These are phyloP conservation scores for Fusarium sp. DNA, from an alignment of 2,329 filamentous ascomycete species.

Conservation along the genomic window DNA sequence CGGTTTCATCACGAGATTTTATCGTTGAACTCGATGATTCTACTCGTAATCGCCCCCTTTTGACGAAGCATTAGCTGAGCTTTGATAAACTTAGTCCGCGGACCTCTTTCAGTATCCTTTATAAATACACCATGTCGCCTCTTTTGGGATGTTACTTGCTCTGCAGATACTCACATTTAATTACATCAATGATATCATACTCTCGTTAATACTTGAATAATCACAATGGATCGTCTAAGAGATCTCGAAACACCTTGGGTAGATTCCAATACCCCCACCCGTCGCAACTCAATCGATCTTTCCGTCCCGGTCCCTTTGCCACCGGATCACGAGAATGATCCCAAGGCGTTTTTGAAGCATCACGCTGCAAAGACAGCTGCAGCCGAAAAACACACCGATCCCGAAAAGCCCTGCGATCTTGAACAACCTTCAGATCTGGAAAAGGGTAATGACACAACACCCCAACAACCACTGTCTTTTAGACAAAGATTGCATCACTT, in stretches of 20 bases:
- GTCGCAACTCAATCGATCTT: conserved; percentile 39
- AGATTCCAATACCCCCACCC: conserved; percentile 44
- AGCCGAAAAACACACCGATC: conserved; percentile 9
- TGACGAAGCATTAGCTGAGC: conserved; percentile 9
- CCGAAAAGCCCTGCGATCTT: background rate
- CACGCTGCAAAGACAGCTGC: conserved; percentile 1
- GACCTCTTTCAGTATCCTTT: background rate
- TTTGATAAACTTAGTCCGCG: background rate
- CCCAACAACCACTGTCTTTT: conserved; percentile 49
- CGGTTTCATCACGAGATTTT: conserved; percentile 41
- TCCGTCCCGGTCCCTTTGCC: conserved; percentile 11
- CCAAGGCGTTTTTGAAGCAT: conserved; percentile 23
- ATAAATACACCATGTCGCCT: conserved; percentile 20
- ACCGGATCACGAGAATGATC: conserved; percentile 19
- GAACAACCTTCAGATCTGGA: background rate
- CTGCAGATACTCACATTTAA: background rate
- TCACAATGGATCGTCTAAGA: conserved; percentile 35
- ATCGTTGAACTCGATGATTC: conserved; percentile 30
- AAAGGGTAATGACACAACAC: background rate
- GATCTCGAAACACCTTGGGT: conserved; percentile 39
- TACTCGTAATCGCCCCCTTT: conserved; percentile 37
- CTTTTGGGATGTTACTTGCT: no score
- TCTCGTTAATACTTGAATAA: conserved; percentile 7
- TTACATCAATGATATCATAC: conserved; percentile 12
- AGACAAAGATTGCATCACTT: conserved; percentile 66